Conservation (phyloP, 1,139 yeast species). For the Debaryomyces nepalensis region DNA sequence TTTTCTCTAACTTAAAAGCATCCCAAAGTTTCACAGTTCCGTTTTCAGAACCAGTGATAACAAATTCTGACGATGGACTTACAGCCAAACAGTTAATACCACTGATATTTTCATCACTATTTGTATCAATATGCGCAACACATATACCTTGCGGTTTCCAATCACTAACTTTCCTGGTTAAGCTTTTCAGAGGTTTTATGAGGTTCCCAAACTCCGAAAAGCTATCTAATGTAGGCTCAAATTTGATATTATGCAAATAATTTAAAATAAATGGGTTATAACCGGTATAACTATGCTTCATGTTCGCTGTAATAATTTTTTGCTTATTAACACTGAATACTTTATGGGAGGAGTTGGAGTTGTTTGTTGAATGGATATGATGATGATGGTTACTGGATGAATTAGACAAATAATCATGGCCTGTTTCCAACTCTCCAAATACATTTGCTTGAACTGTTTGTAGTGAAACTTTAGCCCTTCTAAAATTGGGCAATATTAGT, state of each 20-base stretch:
- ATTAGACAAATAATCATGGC: constrained; percentile 22
- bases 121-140: constrained; percentile 55
- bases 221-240: constrained; percentile 61
- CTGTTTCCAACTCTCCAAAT: constrained; percentile 59
- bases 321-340: constrained; percentile 41
- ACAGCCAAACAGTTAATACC: constrained; percentile 59
- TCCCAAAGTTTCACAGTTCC: constrained; percentile 86
- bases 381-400: constrained; percentile 20
- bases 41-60: constrained; percentile 76
- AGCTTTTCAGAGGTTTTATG: constrained; percentile 17
- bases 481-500: constrained; percentile 38
- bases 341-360: constrained; percentile 27
- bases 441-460: constrained; percentile 63
- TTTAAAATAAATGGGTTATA: constrained; percentile 64
- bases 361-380: constrained; percentile 21
- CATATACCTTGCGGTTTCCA: constrained; percentile 51
- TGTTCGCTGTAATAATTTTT: constrained; percentile 42
- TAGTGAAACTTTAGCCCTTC: constrained; percentile 51
- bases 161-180: neutral
- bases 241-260: constrained; percentile 55
- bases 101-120: constrained; percentile 29
- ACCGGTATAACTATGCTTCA: constrained; percentile 67
- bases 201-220: constrained; percentile 70
- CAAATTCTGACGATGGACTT: constrained; percentile 65
- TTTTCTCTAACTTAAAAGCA: constrained; percentile 62